phyloP scores from a whole-genome alignment of 495 filamentous ascomycete genomes.

The Aspergillus panamensis region DNA sequence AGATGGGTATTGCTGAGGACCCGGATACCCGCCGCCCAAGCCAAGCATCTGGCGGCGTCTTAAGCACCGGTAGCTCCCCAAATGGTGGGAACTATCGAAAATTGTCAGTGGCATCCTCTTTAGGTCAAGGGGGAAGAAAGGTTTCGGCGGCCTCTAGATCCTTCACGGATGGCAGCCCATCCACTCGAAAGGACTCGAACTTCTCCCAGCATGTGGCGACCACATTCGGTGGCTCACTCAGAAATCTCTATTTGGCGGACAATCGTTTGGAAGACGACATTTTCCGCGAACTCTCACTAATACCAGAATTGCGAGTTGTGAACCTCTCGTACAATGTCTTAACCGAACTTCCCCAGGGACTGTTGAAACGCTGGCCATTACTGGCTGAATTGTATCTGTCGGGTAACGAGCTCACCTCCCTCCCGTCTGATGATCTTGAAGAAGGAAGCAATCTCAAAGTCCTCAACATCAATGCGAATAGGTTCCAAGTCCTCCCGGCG shows the following conservation, averaged over 20 bases:
- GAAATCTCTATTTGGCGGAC: slow-evolving; percentile 84
- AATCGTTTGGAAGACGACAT: slow-evolving; percentile 91
- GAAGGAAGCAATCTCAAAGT: slow-evolving; percentile 80
- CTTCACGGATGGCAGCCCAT: slow-evolving; percentile 58
- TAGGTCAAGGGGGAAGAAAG: slow-evolving; percentile 73
- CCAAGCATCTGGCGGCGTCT: slow-evolving; percentile 70
- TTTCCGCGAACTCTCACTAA: slow-evolving; percentile 80
- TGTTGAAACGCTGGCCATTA: slow-evolving; percentile 80
- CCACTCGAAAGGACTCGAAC: slow-evolving; percentile 80
- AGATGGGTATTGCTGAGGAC: slow-evolving; percentile 67
- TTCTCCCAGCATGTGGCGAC: slow-evolving; percentile 68
- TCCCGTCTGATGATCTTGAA: slow-evolving; percentile 94
- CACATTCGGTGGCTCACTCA: slow-evolving; percentile 81
- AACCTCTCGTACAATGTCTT: slow-evolving; percentile 95
- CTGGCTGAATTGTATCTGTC: slow-evolving; percentile 92
- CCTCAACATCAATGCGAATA: slow-evolving; percentile 93
- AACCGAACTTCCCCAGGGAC: slow-evolving; percentile 83
- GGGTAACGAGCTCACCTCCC: slow-evolving; percentile 85
- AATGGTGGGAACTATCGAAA: slow-evolving; percentile 60
- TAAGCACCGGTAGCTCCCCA: slow-evolving; percentile 73
- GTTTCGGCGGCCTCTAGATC: slow-evolving; percentile 73
- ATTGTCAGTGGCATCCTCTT: slow-evolving; percentile 73
- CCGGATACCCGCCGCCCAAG: slow-evolving; percentile 68
- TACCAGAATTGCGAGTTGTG: slow-evolving; percentile 80
- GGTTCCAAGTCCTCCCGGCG: slow-evolving; percentile 93